A percentile compares a stretch with the other conserved stretches of the same genome.
Evolutionary conservation across 1,284 basidiomycete species (phyloP).

Genomic region (Blastosporella zonata): DNA sequence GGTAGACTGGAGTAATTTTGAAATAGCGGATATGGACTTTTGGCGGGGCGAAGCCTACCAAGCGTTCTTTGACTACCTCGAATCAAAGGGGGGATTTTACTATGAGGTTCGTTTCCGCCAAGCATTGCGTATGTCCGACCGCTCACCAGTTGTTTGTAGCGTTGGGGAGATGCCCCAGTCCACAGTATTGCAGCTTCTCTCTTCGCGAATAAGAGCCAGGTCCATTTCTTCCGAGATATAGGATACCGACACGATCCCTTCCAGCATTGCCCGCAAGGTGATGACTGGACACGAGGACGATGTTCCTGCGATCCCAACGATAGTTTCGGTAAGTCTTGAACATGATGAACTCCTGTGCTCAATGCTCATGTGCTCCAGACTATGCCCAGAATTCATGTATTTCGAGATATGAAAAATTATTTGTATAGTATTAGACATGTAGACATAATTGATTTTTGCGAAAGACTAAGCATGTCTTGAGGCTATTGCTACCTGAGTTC

Average conservation of each 20-base stretch:
- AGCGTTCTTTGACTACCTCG: constrained; percentile 77
- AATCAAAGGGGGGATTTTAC: constrained; percentile 79
- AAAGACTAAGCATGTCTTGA: too few species aligned
- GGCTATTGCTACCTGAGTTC: not conserved
- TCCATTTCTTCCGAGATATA: constrained; percentile 74
- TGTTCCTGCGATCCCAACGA: constrained; percentile 38
- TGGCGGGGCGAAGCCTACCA: constrained; percentile 77
- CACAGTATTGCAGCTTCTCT: constrained; percentile 79
- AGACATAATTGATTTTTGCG: not conserved
- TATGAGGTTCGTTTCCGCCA: constrained; percentile 57
- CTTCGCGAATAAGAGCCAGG: constrained; percentile 66
- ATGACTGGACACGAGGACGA: constrained; percentile 33
- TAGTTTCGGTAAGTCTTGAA: constrained; percentile 31
- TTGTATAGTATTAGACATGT: constrained; percentile 18
- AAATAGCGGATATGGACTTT: constrained; percentile 82
- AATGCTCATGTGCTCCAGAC: not conserved
- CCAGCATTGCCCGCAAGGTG: constrained; percentile 37
- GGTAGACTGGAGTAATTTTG: constrained; percentile 81
- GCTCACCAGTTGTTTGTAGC: constrained; percentile 29
- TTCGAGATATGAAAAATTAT: constrained; percentile 33
- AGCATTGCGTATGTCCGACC: not conserved
- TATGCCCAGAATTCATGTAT: constrained; percentile 44
- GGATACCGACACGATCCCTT: constrained; percentile 40
- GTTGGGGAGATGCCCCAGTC: constrained; percentile 88
- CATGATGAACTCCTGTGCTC: not conserved